Conservation (phyloP, 768 basidiomycete species). For the Rhodotorula toruloides region DNA sequence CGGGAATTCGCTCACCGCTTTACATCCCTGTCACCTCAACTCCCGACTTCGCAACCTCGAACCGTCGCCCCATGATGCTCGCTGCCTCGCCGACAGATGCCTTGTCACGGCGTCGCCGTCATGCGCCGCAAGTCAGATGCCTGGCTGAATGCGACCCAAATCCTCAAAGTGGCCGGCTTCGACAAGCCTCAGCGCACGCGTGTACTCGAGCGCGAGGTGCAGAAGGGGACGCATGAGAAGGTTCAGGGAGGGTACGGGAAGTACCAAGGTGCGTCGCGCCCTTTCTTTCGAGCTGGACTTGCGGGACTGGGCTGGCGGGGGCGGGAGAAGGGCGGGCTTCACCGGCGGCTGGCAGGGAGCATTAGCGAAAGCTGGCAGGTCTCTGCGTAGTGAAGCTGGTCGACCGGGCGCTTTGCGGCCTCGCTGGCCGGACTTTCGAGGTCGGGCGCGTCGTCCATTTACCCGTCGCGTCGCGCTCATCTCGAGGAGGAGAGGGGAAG, state of each 20-base stretch:
- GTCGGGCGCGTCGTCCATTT: background rate
- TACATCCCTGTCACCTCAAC: background rate
- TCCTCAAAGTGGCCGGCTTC: constrained; percentile 97
- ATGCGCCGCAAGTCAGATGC: constrained; percentile 95
- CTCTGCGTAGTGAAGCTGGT: background rate
- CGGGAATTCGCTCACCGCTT: background rate
- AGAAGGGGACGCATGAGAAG: constrained; percentile 98
- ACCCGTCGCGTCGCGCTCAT: constrained; percentile 4
- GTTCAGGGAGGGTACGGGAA: constrained; percentile 99
- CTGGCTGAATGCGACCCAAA: constrained; percentile 98
- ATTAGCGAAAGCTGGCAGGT: background rate
- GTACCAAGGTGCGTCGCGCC: constrained; percentile 75
- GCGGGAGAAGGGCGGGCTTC: background rate
- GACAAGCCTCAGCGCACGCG: constrained; percentile 98
- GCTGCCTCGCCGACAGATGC: constrained; percentile 7
- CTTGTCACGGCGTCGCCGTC: constrained; percentile 69
- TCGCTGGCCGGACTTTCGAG: background rate
- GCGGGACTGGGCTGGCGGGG: background rate
- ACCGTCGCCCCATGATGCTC: background rate
- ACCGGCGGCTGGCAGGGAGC: background rate
- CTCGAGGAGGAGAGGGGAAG: too few species aligned
- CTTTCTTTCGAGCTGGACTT: background rate
- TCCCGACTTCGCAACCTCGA: background rate
- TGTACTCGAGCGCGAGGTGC: constrained; percentile 93
- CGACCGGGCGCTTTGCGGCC: background rate